Conservation (phyloP, 768 basidiomycete species). For the Asterophora lycoperdoides region DNA sequence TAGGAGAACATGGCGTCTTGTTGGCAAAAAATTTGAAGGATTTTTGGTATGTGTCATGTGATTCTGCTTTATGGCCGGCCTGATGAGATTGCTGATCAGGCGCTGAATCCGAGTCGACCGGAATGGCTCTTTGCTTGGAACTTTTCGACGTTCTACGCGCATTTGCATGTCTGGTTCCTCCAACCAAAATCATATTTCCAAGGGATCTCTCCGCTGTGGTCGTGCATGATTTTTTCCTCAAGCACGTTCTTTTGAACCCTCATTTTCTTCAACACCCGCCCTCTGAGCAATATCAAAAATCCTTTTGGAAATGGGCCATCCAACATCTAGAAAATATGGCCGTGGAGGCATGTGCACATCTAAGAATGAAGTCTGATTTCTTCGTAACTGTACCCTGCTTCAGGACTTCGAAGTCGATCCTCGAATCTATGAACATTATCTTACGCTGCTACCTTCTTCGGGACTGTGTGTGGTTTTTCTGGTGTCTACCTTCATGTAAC, state of each 20-base stretch:
- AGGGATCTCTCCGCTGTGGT: conserved; percentile 27
- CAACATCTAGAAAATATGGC: conserved; percentile 44
- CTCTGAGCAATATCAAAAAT: conserved; percentile 53
- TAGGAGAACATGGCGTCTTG: conserved; percentile 31
- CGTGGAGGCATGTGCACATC: conserved; percentile 42
- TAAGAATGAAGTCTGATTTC: neutral
- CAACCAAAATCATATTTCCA: conserved; percentile 41
- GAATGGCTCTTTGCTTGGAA: conserved; percentile 12
- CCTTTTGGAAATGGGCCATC: conserved; percentile 76
- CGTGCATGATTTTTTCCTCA: conserved; percentile 55
- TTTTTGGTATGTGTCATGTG: conserved; percentile 29
- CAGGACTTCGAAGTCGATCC: conserved; percentile 62
- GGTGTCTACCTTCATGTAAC: neutral
- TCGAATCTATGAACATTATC: conserved; percentile 59
- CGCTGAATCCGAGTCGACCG: no score
- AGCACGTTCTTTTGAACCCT: conserved; percentile 43
- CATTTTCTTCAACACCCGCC: conserved; percentile 61
- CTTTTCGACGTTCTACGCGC: conserved; percentile 43
- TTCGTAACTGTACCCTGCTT: conserved; percentile 4
- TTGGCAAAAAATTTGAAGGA: conserved; percentile 28
- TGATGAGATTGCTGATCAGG: neutral
- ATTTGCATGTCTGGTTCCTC: conserved; percentile 50
- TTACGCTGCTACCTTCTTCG: conserved; percentile 41
- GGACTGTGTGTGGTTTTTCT: conserved; percentile 25
- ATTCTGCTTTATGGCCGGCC: conserved; percentile 19